Evolutionary conservation across 495 filamentous ascomycete species (phyloP), one percentile per base, ranked within the genome.

Genomic region (Talaromyces proteolyticus): DNA sequence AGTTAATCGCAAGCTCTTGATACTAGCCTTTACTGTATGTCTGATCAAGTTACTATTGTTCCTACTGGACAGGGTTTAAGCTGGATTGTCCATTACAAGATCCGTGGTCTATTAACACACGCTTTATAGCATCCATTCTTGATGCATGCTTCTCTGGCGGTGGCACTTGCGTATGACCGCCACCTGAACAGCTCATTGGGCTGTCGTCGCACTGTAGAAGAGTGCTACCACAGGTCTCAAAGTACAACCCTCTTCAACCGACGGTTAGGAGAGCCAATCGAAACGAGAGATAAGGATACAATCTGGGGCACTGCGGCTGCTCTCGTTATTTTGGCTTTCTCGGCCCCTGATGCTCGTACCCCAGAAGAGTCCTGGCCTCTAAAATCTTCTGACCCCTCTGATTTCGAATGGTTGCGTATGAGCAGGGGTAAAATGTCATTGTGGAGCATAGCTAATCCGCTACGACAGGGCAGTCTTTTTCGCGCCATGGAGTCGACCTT

Each of bases 81-180:
- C 45, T 2, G 4, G 41, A 26, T 45, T 45, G 29, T 47, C 7
- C 11, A 26, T 37, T 37, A n/a, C n/a, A n/a, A n/a, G n/a, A n/a
- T n/a, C n/a, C n/a, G 12, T 50, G 8, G 1, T 26, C 49, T 49
- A 44, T 34, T 72, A 75, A 70, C 51, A 74, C 50, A 26, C 51
- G 8, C 2, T 26, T 51, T 49, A 47, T 34, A 75, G 72, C 53
- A 74, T 50, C 72, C 73, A 12, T 70, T 55, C 44, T 52, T 77
- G 48, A 75, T 77, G 72, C 73, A 77, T 51, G 67, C 67, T 42
- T 64, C 66, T 47, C 58, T 75, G 41, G 67, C 67, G 1, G 60
- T 74, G 48, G 63, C 71, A 23, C 47, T 67, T 36, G 58, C 66
- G 34, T 69, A 77, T 50, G 71, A 77, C 56, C 69, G 70, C 49